These are phyloP conservation scores for Phytopythium sindhum DNA, from an alignment of 352 stramenopile genomes.

Conservation along the genomic window DNA sequence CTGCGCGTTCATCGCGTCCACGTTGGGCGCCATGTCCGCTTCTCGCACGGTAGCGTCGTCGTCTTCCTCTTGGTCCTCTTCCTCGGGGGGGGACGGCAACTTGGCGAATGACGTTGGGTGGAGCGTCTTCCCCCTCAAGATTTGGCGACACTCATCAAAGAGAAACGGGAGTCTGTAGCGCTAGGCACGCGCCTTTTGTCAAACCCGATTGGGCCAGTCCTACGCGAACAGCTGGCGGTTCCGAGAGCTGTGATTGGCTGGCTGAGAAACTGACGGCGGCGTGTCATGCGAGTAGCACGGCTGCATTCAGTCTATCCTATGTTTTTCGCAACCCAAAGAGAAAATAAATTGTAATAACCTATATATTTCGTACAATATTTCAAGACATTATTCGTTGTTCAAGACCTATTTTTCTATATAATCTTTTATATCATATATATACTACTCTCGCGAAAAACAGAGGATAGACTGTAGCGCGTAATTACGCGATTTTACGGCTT, in stretches of 20 bases:
- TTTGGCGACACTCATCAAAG: not conserved
- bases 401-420: too few species aligned
- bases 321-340: too few species aligned
- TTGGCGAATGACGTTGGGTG: conserved; percentile 3
- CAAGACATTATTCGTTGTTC: too few species aligned
- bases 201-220: not conserved
- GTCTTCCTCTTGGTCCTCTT: not conserved
- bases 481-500: not conserved
- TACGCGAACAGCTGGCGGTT: not conserved
- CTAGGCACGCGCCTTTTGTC: not conserved
- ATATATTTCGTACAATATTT: too few species aligned
- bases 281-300: not conserved
- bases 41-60: not conserved
- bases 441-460: too few species aligned
- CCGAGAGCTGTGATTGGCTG: not conserved
- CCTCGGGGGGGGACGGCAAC: not conserved
- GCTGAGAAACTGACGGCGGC: not conserved
- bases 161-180: not conserved
- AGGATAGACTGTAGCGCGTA: not conserved
- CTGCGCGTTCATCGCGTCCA: not conserved
- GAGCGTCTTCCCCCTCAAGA: not conserved
- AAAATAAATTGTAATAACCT: too few species aligned
- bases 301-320: too few species aligned
- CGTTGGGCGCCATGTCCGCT: conserved; percentile 20
- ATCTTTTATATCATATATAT: too few species aligned